Evolutionary conservation across 2,329 filamentous ascomycete genomes (phyloP).

Genomic region (Bipolaris oryzae): DNA sequence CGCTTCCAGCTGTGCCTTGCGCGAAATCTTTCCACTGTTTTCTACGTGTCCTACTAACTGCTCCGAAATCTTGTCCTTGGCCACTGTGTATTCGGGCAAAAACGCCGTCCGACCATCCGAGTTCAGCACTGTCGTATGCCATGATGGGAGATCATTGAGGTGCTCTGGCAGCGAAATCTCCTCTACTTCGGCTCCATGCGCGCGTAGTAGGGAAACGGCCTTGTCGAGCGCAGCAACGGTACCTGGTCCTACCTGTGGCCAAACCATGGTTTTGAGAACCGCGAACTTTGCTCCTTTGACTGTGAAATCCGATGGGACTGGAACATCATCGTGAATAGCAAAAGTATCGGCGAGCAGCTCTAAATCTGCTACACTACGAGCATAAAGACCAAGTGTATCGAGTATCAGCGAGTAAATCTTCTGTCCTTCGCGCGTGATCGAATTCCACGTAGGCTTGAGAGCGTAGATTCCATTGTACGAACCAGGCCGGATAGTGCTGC

Average conservation of each 20-base stretch:
- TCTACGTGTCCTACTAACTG: constrained; percentile 60
- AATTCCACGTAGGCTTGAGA: constrained; percentile 70
- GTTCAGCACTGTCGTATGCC: constrained; percentile 59
- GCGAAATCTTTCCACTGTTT: constrained; percentile 52
- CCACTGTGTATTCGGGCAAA: constrained; percentile 58
- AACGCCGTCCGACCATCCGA: constrained; percentile 62
- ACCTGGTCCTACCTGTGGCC: constrained; percentile 50
- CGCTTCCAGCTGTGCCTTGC: constrained; percentile 58
- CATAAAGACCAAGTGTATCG: constrained; percentile 68
- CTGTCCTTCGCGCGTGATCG: constrained; percentile 66
- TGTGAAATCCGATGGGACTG: constrained; percentile 44
- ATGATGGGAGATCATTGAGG: constrained; percentile 51
- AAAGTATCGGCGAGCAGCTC: constrained; percentile 62
- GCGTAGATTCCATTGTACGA: constrained; percentile 70
- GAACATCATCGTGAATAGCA: constrained; percentile 58
- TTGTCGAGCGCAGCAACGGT: constrained; percentile 45
- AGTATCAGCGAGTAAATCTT: constrained; percentile 64
- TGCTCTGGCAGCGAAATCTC: constrained; percentile 60
- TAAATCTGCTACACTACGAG: constrained; percentile 64
- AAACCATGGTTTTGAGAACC: constrained; percentile 58
- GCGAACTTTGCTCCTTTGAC: constrained; percentile 60
- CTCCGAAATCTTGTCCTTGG: constrained; percentile 55
- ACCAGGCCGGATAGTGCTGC: constrained; percentile 67
- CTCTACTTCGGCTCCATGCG: constrained; percentile 61
- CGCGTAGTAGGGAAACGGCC: constrained; percentile 40